These are phyloP conservation scores for Nicotiana tomentosiformis DNA, from an alignment of 257 asterid genomes.

Conservation along the genomic window DNA sequence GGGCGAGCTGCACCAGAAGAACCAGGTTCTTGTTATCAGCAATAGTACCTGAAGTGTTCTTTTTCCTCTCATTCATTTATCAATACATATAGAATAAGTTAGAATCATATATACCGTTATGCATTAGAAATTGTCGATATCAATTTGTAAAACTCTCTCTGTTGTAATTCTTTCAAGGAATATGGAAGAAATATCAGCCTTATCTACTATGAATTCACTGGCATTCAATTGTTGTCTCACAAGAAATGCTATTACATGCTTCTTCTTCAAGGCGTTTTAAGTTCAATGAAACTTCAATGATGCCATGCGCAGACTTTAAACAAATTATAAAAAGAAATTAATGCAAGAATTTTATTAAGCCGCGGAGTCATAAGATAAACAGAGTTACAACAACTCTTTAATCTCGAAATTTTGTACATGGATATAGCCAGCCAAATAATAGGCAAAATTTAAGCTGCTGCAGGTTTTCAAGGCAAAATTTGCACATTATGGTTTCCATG, in stretches of 20 bases:
- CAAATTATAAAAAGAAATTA: background rate
- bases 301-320: background rate
- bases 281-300: background rate
- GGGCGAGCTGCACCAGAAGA: slow-evolving; percentile 57
- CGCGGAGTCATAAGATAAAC: background rate
- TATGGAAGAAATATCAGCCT: background rate
- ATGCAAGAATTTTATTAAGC: background rate
- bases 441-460: background rate
- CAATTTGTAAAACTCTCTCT: background rate
- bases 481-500: slow-evolving; percentile 55
- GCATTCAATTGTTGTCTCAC: background rate
- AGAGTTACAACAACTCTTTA: background rate
- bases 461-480: background rate
- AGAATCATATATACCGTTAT: background rate
- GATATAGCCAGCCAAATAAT: background rate
- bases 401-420: background rate
- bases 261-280: background rate
- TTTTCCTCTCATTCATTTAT: background rate
- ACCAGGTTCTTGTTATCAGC: slow-evolving; percentile 77
- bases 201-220: background rate
- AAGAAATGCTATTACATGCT: background rate
- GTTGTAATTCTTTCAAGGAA: background rate
- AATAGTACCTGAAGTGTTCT: background rate
- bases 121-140: background rate
- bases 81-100: background rate